These are phyloP conservation scores for Colletotrichum orbiculare DNA, from an alignment of 2,329 filamentous ascomycete genomes.

Conservation along the genomic window DNA sequence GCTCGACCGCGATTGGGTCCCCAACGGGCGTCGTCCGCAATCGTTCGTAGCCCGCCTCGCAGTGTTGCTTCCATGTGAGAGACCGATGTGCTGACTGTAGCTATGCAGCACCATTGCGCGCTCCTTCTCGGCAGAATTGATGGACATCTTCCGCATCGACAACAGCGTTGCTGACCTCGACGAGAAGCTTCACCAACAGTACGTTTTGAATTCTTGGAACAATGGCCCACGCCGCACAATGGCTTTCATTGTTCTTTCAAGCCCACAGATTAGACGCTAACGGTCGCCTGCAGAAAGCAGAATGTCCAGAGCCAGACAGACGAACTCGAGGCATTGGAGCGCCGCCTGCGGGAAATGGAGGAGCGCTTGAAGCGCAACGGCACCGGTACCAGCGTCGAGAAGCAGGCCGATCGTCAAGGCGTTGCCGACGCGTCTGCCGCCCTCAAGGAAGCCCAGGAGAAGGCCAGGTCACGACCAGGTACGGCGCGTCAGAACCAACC, in stretches of 20 bases:
- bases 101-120: conserved; percentile 80
- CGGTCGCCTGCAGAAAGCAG: conserved; percentile 73
- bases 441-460: conserved; percentile 43
- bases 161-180: conserved; percentile 79
- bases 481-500: conserved; percentile 62
- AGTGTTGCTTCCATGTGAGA: conserved; percentile 69
- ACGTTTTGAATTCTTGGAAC: conserved; percentile 48
- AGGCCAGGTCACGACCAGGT: conserved; percentile 63
- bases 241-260: background rate
- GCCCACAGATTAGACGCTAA: conserved; percentile 7
- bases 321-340: conserved; percentile 88
- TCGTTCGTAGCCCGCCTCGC: conserved; percentile 75
- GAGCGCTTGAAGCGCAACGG: conserved; percentile 69
- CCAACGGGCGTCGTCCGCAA: conserved; percentile 80
- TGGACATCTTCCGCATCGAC: conserved; percentile 90
- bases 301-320: conserved; percentile 77
- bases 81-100: conserved; percentile 5
- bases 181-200: conserved; percentile 85
- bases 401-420: conserved; percentile 35
- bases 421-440: conserved; percentile 42
- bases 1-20: conserved; percentile 83
- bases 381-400: conserved; percentile 35
- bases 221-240: background rate
- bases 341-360: conserved; percentile 86
- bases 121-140: conserved; percentile 86